Evolutionary conservation across 495 filamentous ascomycete genomes (phyloP).

Genomic region (Hypoxylon intermedium): DNA sequence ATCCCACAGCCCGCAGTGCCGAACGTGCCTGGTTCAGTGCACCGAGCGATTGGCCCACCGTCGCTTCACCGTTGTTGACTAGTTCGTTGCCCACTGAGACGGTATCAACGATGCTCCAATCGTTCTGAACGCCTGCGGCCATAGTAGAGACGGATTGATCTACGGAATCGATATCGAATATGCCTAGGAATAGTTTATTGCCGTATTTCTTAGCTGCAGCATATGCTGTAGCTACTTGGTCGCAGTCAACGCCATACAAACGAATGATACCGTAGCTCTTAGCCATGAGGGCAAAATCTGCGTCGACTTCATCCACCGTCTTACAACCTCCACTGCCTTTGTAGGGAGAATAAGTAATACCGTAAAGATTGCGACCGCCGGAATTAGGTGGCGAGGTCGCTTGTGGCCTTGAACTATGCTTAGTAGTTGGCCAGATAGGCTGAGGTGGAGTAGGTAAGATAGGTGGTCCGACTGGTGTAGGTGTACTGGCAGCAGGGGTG

Average conservation of each 20-base stretch:
- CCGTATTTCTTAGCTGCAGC: conserved; percentile 63
- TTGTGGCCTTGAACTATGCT: conserved; percentile 20
- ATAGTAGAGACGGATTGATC: conserved; percentile 61
- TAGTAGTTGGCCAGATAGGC: conserved; percentile 1
- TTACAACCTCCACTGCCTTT: conserved; percentile 72
- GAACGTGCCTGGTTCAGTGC: conserved; percentile 64
- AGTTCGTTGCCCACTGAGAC: conserved; percentile 83
- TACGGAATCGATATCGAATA: conserved; percentile 70
- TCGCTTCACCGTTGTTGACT: conserved; percentile 67
- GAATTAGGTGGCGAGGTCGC: conserved; percentile 16
- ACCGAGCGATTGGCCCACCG: conserved; percentile 56
- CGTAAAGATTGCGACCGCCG: conserved; percentile 47
- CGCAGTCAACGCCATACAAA: conserved; percentile 82
- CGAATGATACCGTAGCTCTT: conserved; percentile 67
- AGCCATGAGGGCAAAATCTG: conserved; percentile 64
- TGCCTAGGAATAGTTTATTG: conserved; percentile 74
- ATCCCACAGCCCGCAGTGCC: conserved; percentile 67
- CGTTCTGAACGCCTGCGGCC: conserved; percentile 53
- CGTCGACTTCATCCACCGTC: conserved; percentile 62
- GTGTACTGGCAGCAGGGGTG: conserved; percentile 21
- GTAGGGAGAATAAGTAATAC: conserved; percentile 80
- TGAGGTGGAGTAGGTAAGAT: conserved; percentile 10
- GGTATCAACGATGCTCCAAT: conserved; percentile 73
- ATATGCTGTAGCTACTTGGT: conserved; percentile 68
- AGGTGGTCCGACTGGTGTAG: conserved; percentile 7